These are phyloP conservation scores for Cryptococcus floricola DNA, from an alignment of 1,284 basidiomycete genomes.

Conservation along the genomic window DNA sequence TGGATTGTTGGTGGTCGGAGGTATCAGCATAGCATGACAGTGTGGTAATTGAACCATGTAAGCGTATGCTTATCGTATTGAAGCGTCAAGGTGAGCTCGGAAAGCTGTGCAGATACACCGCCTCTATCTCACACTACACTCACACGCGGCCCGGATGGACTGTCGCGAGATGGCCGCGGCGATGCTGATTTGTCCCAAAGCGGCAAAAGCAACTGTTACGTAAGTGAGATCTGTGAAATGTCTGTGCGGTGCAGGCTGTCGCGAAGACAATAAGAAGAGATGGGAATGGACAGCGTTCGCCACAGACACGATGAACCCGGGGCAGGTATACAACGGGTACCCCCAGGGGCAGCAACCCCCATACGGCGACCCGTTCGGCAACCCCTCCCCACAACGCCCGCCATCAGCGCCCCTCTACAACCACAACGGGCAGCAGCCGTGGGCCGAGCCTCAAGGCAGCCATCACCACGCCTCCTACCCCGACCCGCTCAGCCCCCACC, in stretches of 20 bases:
- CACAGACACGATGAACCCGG: slow-evolving; percentile 25
- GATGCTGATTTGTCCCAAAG: too few species aligned
- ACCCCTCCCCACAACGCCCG: slow-evolving; percentile 9
- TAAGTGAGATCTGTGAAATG: neutral
- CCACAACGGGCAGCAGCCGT: slow-evolving; percentile 1
- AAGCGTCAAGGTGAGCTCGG: too few species aligned
- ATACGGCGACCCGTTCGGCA: slow-evolving; percentile 19
- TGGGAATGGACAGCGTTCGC: neutral
- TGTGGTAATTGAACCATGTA: too few species aligned
- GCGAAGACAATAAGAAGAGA: neutral
- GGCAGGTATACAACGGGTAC: slow-evolving; percentile 23
- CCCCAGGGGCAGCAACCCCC: slow-evolving; percentile 8
- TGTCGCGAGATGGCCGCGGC: too few species aligned
- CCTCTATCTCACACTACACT: too few species aligned
- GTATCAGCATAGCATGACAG: too few species aligned
- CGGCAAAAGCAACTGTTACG: neutral
- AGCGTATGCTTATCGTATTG: too few species aligned
- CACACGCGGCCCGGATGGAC: too few species aligned
- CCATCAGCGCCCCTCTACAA: slow-evolving; percentile 1
- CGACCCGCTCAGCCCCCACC: neutral
- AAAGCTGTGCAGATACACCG: too few species aligned
- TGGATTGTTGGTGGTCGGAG: too few species aligned
- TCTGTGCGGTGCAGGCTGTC: neutral
- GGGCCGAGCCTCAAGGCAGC: slow-evolving; percentile 19
- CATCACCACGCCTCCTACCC: slow-evolving; percentile 28